Evolutionary conservation across 2,329 filamentous ascomycete species (phyloP).

Genomic region (Didymellaceae sp.): DNA sequence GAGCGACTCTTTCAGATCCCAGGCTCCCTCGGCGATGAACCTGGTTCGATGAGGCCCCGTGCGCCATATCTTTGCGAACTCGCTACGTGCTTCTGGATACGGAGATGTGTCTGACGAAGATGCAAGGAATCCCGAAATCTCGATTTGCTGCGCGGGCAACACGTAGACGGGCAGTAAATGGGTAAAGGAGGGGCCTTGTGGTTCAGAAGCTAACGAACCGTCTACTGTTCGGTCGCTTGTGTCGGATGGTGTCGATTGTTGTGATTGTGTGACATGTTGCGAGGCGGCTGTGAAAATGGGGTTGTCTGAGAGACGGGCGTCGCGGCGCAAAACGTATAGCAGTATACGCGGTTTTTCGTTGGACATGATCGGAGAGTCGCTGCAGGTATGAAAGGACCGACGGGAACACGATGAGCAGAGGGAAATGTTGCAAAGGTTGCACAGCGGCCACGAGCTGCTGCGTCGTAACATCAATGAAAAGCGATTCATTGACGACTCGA

Average conservation of each 20-base stretch:
- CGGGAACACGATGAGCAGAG: conserved; percentile 34
- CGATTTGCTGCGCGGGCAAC: conserved; percentile 73
- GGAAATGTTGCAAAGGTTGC: conserved; percentile 34
- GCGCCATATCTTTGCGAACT: conserved; percentile 72
- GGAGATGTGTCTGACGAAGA: conserved; percentile 57
- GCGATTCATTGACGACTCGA: conserved; percentile 25
- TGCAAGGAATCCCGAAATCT: conserved; percentile 74
- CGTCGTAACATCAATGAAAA: conserved; percentile 41
- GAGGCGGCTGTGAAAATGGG: conserved; percentile 69
- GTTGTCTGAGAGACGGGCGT: conserved; percentile 76
- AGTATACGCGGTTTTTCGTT: conserved; percentile 56
- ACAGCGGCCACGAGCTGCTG: conserved; percentile 40
- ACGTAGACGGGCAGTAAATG: conserved; percentile 73
- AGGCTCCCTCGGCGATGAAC: conserved; percentile 75
- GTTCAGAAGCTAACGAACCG: conserved; percentile 35
- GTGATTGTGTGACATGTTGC: conserved; percentile 25
- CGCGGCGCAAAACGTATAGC: conserved; percentile 74
- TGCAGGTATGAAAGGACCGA: conserved; percentile 21
- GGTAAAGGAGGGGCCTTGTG: conserved; percentile 33
- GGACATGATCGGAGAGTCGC: conserved; percentile 29
- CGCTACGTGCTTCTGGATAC: conserved; percentile 71
- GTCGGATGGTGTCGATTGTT: conserved; percentile 9
- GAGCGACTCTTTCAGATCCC: conserved; percentile 71
- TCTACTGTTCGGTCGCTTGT: conserved; percentile 47
- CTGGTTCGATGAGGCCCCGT: conserved; percentile 75